These are phyloP conservation scores for Panaeolus papilionaceus DNA, from an alignment of 768 basidiomycete species.

Conservation along the genomic window DNA sequence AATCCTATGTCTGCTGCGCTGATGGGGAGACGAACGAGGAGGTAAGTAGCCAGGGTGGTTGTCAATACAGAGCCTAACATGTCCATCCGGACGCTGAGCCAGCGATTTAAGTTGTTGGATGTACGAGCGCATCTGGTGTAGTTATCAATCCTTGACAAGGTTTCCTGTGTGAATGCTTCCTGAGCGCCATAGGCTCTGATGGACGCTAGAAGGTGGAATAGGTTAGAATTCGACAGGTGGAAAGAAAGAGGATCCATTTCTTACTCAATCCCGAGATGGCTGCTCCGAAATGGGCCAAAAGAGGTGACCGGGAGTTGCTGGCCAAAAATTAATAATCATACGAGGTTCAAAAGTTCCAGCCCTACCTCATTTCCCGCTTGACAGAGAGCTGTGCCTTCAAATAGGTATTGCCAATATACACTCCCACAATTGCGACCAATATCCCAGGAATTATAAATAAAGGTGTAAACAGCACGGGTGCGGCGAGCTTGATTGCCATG, in stretches of 20 bases:
- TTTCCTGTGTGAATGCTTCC: constrained; percentile 51
- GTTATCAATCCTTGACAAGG: constrained; percentile 58
- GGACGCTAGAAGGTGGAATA: constrained; percentile 40
- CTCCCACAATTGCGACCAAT: constrained; percentile 48
- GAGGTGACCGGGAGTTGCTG: constrained; percentile 38
- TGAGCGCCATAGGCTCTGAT: constrained; percentile 75
- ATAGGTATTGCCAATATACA: constrained; percentile 49
- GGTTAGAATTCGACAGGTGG: not conserved
- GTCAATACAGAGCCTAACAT: constrained; percentile 63
- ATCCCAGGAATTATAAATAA: constrained; percentile 54
- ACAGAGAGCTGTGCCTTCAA: constrained; percentile 53
- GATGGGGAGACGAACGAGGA: constrained; percentile 45
- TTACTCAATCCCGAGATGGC: constrained; percentile 61
- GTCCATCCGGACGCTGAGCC: constrained; percentile 60
- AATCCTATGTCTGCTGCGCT: constrained; percentile 56
- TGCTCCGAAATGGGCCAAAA: constrained; percentile 51
- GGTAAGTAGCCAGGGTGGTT: constrained; percentile 58
- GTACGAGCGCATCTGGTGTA: constrained; percentile 52
- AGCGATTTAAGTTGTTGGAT: constrained; percentile 60
- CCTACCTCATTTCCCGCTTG: constrained; percentile 53
- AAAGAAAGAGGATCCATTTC: constrained; percentile 19
- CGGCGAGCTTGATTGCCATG: constrained; percentile 50
- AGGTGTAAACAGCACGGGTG: constrained; percentile 51
- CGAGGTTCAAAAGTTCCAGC: constrained; percentile 22
- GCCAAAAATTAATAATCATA: not conserved